Evolutionary conservation across 2,329 filamentous ascomycete genomes (phyloP).

Genomic region (Ophiobolus disseminans): DNA sequence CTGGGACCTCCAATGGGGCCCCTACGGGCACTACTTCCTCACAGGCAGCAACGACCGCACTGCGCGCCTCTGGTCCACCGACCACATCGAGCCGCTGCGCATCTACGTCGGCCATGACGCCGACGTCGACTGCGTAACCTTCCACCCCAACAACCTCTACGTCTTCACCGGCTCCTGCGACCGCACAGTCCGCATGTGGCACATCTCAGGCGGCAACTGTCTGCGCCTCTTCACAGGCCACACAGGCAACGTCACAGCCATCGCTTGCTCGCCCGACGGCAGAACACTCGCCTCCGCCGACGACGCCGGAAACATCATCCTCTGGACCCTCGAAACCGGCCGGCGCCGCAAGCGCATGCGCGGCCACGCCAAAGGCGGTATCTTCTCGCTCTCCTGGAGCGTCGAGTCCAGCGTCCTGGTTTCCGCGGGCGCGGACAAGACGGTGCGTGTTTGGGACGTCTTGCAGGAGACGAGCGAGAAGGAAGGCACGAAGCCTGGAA

Average conservation of each 20-base stretch:
- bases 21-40: slow-evolving; percentile 93
- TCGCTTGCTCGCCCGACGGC: slow-evolving; percentile 87
- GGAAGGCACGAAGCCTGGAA: slow-evolving; percentile 55
- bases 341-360: slow-evolving; percentile 89
- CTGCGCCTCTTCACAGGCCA: slow-evolving; percentile 94
- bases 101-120: slow-evolving; percentile 93
- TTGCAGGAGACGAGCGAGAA: slow-evolving; percentile 67
- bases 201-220: slow-evolving; percentile 83
- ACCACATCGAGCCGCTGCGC: slow-evolving; percentile 86
- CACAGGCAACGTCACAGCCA: slow-evolving; percentile 81
- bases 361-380: slow-evolving; percentile 90
- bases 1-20: slow-evolving; percentile 87
- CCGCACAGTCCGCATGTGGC: slow-evolving; percentile 97
- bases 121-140: slow-evolving; percentile 87
- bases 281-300: slow-evolving; percentile 92
- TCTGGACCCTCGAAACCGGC: slow-evolving; percentile 93
- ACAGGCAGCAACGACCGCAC: slow-evolving; percentile 89
- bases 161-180: slow-evolving; percentile 93
- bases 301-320: slow-evolving; percentile 83
- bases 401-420: slow-evolving; percentile 90
- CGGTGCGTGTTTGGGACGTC: slow-evolving; percentile 93
- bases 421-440: slow-evolving; percentile 89
- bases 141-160: slow-evolving; percentile 94
- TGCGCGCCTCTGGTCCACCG: slow-evolving; percentile 88
- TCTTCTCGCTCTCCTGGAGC: slow-evolving; percentile 92